Evolutionary conservation across 441 rosid species (phyloP), one percentile per base, ranked within the genome.

Genomic region (Bruguiera hainesii): DNA sequence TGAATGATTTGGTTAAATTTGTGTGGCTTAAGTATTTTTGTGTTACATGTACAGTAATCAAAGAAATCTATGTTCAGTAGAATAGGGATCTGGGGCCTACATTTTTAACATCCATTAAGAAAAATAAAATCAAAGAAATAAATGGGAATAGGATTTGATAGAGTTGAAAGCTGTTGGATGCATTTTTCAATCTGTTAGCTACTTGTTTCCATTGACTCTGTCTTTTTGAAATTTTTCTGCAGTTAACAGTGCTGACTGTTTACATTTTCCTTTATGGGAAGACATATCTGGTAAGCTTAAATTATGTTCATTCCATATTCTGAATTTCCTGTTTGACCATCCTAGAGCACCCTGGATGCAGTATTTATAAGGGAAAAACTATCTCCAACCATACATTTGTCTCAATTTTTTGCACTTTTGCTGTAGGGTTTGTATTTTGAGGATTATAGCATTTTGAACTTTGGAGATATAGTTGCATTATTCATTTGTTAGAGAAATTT

Each of bases 181-280:
- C 35, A 11, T 20, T 26, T 56, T 42, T 56, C 25, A 51, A 10
- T 7, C 20, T 53, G n/a, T 46, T 16, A 31, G 8, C 55, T 26
- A 7, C 58, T 48, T 63, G 51, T 60, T 60, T 64, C 42, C 64
- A 11, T 68, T 74, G 72, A 78, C 72, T 56, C 42, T 61, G 59
- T 29, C 62, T 59, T 58, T 58, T 59, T 56, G 65, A 66, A 60
- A 73, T 65, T 72, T n/a, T 60, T 74, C 75, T 84, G 96, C 96
- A 96, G 99, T 79, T 96, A 73, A 87, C 97, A 1, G 98, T 96
- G 84, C 87, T 85, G 78, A 96, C 99, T 7, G 87, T 96, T 63
- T 96, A 93, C 71, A 3, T 80, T 48, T 93, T 96, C 81, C 93
- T 96, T 19, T 93, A 96, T 66, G 99, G 99, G 76, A 96, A 87